Conservation (phyloP, 768 basidiomycete species). For the Leccinum disarticulatum region DNA sequence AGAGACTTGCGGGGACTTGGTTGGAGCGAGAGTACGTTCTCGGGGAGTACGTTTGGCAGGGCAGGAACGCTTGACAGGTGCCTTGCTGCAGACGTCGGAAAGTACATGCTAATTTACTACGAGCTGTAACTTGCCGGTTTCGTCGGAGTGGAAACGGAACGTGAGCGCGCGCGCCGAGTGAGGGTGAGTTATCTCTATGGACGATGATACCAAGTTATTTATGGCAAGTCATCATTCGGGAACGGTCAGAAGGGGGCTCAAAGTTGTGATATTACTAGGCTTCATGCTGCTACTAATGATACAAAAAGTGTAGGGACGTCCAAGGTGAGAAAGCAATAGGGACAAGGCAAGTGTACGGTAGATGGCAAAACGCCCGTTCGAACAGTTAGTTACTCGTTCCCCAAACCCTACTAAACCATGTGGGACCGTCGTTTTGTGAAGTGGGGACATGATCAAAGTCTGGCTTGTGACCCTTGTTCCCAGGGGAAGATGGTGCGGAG, state of each 20-base stretch:
- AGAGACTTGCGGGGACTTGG: conserved; percentile 70
- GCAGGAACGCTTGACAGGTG: conserved; percentile 70
- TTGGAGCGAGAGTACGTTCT: conserved; percentile 55
- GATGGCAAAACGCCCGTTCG: conserved; percentile 1
- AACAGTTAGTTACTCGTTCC: conserved; percentile 16
- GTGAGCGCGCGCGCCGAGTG: not conserved
- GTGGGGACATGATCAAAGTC: conserved; percentile 12
- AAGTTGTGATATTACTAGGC: conserved; percentile 17
- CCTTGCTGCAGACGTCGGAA: conserved; percentile 77
- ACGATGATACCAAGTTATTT: conserved; percentile 4
- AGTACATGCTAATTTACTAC: conserved; percentile 69
- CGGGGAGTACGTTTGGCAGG: conserved; percentile 60
- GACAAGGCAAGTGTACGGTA: conserved; percentile 19
- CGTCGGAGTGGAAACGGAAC: not conserved
- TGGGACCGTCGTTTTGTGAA: conserved; percentile 13
- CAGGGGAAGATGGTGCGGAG: conserved; percentile 14
- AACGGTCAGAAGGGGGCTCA: not conserved
- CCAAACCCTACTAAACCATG: conserved; percentile 31
- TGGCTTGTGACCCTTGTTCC: conserved; percentile 17
- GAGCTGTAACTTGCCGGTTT: not conserved
- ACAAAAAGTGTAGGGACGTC: conserved; percentile 25
- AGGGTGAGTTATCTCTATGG: not conserved
- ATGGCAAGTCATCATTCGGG: too few species aligned
- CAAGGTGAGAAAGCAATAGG: conserved; percentile 11
- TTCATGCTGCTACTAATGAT: conserved; percentile 31